Conservation (phyloP, 148 eudicot species). For the Chenopodium album region DNA sequence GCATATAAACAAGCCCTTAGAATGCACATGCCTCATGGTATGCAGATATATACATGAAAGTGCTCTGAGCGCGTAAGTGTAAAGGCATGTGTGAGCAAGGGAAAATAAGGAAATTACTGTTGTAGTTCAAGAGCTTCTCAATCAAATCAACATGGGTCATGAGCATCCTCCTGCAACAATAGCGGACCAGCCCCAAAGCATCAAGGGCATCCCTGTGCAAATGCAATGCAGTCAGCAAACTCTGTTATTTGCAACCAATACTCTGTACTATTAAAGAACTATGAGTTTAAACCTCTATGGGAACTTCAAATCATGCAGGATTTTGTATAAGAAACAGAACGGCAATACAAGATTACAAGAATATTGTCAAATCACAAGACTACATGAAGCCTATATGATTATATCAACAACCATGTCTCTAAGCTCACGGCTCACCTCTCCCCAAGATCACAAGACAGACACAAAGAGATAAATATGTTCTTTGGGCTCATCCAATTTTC, state of each 20-base stretch:
- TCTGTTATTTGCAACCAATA: background rate
- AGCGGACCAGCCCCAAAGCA: conserved; percentile 85
- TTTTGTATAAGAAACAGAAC: background rate
- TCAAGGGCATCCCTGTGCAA: conserved; percentile 88
- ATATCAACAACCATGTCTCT: background rate
- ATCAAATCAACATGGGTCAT: conserved; percentile 98
- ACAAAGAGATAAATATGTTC: background rate
- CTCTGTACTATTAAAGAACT: background rate
- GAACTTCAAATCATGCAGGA: background rate
- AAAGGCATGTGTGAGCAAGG: conserved; percentile 11
- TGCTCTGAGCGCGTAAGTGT: background rate
- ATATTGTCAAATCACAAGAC: background rate
- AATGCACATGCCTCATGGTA: background rate
- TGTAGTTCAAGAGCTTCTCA: conserved; percentile 96
- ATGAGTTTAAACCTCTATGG: background rate
- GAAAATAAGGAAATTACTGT: conserved; percentile 44
- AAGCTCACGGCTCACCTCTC: background rate
- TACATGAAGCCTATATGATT: background rate
- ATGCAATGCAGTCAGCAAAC: conserved; percentile 17
- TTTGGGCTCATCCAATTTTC: background rate
- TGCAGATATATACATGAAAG: background rate
- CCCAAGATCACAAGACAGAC: background rate
- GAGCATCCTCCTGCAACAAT: conserved; percentile 95
- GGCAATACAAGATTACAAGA: no score
- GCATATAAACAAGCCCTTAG: background rate